Evolutionary conservation across 2,329 filamentous ascomycete genomes (phyloP), one percentile per base, ranked within the genome.

Genomic region (Penicillium sumatraense): DNA sequence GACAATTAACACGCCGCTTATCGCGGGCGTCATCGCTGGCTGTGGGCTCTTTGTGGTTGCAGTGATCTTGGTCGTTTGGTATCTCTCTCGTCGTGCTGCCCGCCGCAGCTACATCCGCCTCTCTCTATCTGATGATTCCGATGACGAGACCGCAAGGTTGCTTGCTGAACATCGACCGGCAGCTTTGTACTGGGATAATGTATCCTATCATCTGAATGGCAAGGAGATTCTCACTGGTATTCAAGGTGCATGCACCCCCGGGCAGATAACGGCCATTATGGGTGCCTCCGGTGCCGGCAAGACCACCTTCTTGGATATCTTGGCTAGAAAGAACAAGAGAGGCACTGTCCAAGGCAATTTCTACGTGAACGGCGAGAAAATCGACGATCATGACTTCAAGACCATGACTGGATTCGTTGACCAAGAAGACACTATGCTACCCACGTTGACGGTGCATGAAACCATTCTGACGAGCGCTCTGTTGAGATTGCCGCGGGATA

Each of bases 201-300:
- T 99, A 3, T 86, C 87, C 0, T 99, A 99, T 70, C 82, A 83
- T 20, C 81, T 99, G 33, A 96, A 96, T 61, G 91, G 91, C 35
- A 97, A 91, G 75, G 83, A 89, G 49, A 97, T 99, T 44, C 80
- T 99, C 2, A 83, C 83, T 14, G 86, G 84, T 13, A 89, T 99
- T 29, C 87, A 89, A 61, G 95, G 95, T 44, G 87, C 91, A 38
- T 93, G 93, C n/a, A 89, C 89, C 63, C 92, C 93, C 2, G 96
- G 96, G n/a, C 92, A 99, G 72, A 86, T 98, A 7, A 91, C 93
- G 62, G 95, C 95, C 8, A 96, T 99, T 67, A 99, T 99, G 93
- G 95, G 95, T 53, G 93, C 95, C 7, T 99, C 95, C 0, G 95
- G 95, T 26, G 96, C 95, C 38, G 95, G 95, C 56, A 99, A 99